phyloP scores from a whole-genome alignment of 176 grass and related monocot genomes.

The Phragmites australis region DNA sequence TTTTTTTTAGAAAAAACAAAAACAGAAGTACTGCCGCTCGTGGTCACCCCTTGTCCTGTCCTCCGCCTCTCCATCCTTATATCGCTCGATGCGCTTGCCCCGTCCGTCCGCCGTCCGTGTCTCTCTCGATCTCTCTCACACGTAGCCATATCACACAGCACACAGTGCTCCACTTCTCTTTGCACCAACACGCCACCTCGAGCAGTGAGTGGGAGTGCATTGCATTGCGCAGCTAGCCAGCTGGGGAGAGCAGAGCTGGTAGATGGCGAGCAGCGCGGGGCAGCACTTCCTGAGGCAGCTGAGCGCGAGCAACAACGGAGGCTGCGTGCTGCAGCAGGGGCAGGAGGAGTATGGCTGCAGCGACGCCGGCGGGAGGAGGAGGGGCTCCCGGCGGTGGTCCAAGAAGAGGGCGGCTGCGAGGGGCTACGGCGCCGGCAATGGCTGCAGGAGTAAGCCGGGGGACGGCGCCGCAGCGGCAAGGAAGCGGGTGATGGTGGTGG shows the following conservation, averaged over 20 bases:
- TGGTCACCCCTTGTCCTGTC: constrained; percentile 62
- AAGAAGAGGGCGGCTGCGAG: constrained; percentile 48
- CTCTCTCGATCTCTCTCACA: not conserved
- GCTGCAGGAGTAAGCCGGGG: constrained; percentile 31
- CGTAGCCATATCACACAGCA: constrained; percentile 30
- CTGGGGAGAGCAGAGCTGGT: not conserved
- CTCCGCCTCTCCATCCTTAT: constrained; percentile 28
- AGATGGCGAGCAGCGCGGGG: constrained; percentile 52
- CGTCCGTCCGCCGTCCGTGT: constrained; percentile 9
- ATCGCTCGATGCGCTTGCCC: not conserved
- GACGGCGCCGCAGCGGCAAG: constrained; percentile 40
- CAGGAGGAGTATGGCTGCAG: constrained; percentile 28
- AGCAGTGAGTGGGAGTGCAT: not conserved
- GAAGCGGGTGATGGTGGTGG: constrained; percentile 96
- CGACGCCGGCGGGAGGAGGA: constrained; percentile 24
- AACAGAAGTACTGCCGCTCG: constrained; percentile 33
- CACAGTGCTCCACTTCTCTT: constrained; percentile 1
- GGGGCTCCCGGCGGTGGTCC: constrained; percentile 72
- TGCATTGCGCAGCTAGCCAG: constrained; percentile 3
- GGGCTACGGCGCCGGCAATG: constrained; percentile 25
- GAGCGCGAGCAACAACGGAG: constrained; percentile 48
- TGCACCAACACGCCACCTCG: constrained; percentile 25
- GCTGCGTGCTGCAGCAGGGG: not conserved
- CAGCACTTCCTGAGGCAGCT: constrained; percentile 76
- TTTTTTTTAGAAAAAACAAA: too few species aligned